phyloP scores from a whole-genome alignment of 164 flowering plant genomes.

The Piper longum region DNA sequence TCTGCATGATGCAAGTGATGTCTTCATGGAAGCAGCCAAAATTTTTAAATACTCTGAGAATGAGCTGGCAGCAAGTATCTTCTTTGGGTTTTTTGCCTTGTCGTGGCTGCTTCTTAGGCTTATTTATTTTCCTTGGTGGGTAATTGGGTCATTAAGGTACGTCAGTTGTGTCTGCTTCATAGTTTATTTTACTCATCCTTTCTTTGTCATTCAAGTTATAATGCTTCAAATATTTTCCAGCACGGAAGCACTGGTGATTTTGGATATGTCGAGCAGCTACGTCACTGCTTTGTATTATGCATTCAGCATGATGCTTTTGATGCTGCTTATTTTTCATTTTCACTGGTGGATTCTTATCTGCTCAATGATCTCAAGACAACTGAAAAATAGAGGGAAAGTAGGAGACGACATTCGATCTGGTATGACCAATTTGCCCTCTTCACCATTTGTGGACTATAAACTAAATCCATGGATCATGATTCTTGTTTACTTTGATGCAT shows the following conservation, averaged over 20 bases:
- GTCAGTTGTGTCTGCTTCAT: conserved; percentile 4
- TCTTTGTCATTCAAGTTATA: neutral
- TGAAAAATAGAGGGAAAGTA: conserved; percentile 74
- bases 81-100: conserved; percentile 62
- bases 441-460: neutral
- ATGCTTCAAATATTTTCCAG: conserved; percentile 26
- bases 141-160: conserved; percentile 60
- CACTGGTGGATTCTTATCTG: conserved; percentile 94
- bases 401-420: conserved; percentile 98
- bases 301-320: conserved; percentile 74
- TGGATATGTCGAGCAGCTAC: conserved; percentile 32
- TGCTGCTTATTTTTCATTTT: conserved; percentile 70
- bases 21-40: conserved; percentile 83
- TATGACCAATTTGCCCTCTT: conserved; percentile 6
- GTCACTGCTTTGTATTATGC: conserved; percentile 35
- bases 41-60: conserved; percentile 67
- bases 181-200: conserved; percentile 1
- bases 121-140: conserved; percentile 74
- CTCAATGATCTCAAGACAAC: conserved; percentile 61
- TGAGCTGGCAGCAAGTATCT: conserved; percentile 69
- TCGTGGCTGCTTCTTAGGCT: conserved; percentile 79
- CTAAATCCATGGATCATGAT: no score
- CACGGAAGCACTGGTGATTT: conserved; percentile 17
- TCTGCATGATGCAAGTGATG: conserved; percentile 84
- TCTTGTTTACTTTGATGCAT: neutral